Base-by-base conservation (phyloP, 345 rosid genomes). In the Citrus hindsii region DNA sequence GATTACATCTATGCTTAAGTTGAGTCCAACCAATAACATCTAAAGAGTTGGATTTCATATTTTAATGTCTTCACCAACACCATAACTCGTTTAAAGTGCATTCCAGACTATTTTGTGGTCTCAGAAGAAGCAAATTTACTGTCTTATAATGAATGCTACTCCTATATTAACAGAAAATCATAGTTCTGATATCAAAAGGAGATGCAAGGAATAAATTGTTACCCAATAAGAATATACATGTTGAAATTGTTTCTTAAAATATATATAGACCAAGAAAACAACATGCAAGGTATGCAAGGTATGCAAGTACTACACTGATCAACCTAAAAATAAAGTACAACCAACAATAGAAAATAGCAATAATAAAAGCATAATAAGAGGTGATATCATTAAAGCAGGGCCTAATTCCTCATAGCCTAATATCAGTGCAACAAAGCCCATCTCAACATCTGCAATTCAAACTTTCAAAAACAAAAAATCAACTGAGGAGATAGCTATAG, bases 401-500 rank as follows among this genome's bases (percentile, higher is more conserved):
- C 38, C 65, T 33, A 21, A 13, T 2, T 27, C 14, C 16, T 58
- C 14, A 19, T 12, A 21, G 30, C 46, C 58, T 72, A 40, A 74
- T 25, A 19, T 48, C 38, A 30, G 37, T 38, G 46, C 64, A 25
- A 64, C 12, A 77, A 10, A 30, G 48, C 58, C n/a, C 33, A 79
- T 38, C 32, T 25, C 40, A 74, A 73, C 75, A 70, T 51, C 73
- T 35, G 51, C 69, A 65, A 13, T 60, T 25, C 51, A 70, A 18
- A 53, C 4, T 22, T 14, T 14, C n/a, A 60, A 8, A 10, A 66
- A 13, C 53, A 28, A 24, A 56, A 12, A 56, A 59, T 9, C 28
- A 28, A 24, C 78, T 56, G 75, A 28, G 65, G 60, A 72, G 66
- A 63, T 90, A 93, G 94, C 96, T 91, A 30, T 92, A 93, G 66